Evolutionary conservation across 2,329 filamentous ascomycete genomes (phyloP).

Genomic region (Xylaria sp.): DNA sequence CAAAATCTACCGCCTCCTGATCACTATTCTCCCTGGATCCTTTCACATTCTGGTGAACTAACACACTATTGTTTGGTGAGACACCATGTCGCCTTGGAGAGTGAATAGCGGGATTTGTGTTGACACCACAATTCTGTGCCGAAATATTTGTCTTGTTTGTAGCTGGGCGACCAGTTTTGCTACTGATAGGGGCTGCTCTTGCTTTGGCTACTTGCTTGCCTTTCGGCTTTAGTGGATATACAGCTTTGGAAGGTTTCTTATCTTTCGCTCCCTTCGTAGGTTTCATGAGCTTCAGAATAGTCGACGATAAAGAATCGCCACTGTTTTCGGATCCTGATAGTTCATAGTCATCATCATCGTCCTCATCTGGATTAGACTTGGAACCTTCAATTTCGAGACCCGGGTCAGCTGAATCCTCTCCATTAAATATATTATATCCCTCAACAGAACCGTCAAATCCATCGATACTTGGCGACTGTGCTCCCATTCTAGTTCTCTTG

Average conservation of each 20-base stretch:
- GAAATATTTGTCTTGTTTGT: neutral
- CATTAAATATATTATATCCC: neutral
- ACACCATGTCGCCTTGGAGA: neutral
- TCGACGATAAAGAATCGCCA: conserved; percentile 17
- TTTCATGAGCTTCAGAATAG: conserved; percentile 5
- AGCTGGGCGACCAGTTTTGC: neutral
- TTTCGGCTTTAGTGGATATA: conserved; percentile 8
- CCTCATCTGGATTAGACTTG: neutral
- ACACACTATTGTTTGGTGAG: neutral
- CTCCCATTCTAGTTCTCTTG: neutral
- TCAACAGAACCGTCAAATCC: conserved; percentile 25
- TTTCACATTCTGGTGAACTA: neutral
- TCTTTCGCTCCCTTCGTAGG: conserved; percentile 3
- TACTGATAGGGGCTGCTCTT: neutral
- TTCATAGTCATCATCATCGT: conserved; percentile 29
- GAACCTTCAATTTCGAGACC: neutral
- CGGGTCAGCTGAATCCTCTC: neutral
- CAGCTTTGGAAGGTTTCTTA: conserved; percentile 11
- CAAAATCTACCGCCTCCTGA: neutral
- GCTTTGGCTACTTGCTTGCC: conserved; percentile 22
- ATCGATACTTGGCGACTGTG: neutral
- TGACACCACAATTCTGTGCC: neutral
- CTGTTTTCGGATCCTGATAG: conserved; percentile 27
- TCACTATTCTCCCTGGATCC: neutral
- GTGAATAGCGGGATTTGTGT: neutral